Evolutionary conservation across 768 basidiomycete species (phyloP), one percentile per base, ranked within the genome.

Genomic region (Lentinula boryana): DNA sequence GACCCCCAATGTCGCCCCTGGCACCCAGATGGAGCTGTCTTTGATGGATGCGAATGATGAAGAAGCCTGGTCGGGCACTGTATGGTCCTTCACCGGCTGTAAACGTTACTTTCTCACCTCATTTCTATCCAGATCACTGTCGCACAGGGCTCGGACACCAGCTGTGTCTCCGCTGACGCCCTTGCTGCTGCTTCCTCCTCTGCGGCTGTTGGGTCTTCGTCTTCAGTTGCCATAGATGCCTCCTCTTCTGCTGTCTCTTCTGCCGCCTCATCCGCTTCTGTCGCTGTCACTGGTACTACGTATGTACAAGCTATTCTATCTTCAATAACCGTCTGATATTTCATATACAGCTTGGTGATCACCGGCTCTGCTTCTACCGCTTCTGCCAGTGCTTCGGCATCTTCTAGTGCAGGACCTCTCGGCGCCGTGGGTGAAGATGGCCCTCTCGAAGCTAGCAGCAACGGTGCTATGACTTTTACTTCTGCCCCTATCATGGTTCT

Each of bases 51-150:
- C 72, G 1, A 58, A 66, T 36, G 82, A 75, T 32, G 68, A 85
- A 3, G 88, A 91, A 65, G 88, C 81, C 3, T 93, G 90, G 90
- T 84, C 82, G 64, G 76, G 74, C 38, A 66, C 64, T 10, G 89
- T 90, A 62, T 68, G 84, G 78, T 5, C 62, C 49, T 15, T 58
- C 31, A 21, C 31, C 16, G 60, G 64, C 13, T 38, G 15, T 18
- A 64, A 69, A 62, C 36, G 32, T n/a, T n/a, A 27, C 38, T 27
- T 9, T 36, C 35, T 56, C 59, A 55, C 52, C 57, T n/a, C 50
- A 44, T 33, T 2, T 33, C 9, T 58, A 15, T 61, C 56, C 62
- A 82, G 80, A 71, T 80, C 62, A 76, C 74, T 50, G 71, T 83
- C 60, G 67, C 60, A 27, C 62, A 66, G 48, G 75, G 78, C 66